These are phyloP conservation scores for Leishmania guyanensis DNA, from an alignment of 208 protist genomes.

Conservation along the genomic window DNA sequence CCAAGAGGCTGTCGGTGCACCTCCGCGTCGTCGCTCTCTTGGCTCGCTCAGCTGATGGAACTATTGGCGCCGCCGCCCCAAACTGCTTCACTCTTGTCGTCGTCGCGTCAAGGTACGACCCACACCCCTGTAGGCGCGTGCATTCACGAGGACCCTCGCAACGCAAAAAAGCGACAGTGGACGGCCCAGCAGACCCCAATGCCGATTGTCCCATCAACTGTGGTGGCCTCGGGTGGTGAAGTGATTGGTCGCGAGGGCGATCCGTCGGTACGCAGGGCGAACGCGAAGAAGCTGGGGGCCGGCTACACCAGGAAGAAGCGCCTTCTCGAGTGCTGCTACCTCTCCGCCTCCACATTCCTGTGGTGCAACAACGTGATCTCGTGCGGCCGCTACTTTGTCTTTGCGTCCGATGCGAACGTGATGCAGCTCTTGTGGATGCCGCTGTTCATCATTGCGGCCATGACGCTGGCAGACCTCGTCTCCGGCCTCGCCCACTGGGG, in stretches of 20 bases:
- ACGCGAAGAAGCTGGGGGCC: slow-evolving; percentile 75
- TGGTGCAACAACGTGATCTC: slow-evolving; percentile 64
- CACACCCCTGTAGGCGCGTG: neutral
- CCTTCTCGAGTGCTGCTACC: slow-evolving; percentile 80
- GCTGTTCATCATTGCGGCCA: slow-evolving; percentile 68
- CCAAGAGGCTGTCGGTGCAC: neutral
- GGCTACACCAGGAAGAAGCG: slow-evolving; percentile 90
- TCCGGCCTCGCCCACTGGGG: slow-evolving; percentile 93
- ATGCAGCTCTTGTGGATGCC: slow-evolving; percentile 78
- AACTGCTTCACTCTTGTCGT: neutral
- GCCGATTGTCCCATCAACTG: slow-evolving; percentile 2
- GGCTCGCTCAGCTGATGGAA: too few species aligned
- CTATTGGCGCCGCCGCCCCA: too few species aligned
- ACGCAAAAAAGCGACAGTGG: neutral
- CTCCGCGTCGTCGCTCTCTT: neutral
- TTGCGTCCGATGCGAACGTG: slow-evolving; percentile 49
- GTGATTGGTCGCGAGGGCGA: slow-evolving; percentile 49
- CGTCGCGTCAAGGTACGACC: neutral
- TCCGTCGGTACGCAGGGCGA: slow-evolving; percentile 62
- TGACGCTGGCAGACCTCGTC: slow-evolving; percentile 90
- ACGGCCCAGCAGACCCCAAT: neutral
- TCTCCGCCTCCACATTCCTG: slow-evolving; percentile 59
- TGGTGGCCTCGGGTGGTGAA: slow-evolving; percentile 32
- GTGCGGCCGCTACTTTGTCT: slow-evolving; percentile 77
- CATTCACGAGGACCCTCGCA: neutral